A percentile compares a stretch with the other conserved stretches of the same genome.
Evolutionary conservation across 148 eudicot genomes (phyloP).

Genomic region (Tetragonia tetragonoides): DNA sequence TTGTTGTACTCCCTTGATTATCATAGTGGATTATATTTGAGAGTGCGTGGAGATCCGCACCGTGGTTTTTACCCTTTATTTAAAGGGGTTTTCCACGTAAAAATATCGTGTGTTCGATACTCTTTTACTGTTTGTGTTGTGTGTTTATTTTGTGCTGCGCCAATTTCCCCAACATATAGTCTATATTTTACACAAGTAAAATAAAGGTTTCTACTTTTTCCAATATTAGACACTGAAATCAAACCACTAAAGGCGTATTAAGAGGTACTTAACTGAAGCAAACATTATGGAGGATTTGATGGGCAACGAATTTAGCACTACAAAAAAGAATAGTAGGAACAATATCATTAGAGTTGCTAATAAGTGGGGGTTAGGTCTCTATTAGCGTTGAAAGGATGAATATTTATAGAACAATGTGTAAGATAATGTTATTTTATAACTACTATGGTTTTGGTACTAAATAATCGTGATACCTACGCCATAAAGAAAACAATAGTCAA

Average conservation of each 20-base stretch:
- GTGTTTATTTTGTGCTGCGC: no score
- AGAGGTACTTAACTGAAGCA: not conserved
- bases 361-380: not conserved
- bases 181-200: no score
- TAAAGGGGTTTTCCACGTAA: no score
- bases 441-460: not conserved
- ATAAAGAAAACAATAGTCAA: not conserved
- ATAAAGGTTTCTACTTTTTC: no score
- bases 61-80: no score
- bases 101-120: no score
- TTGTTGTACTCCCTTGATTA: no score
- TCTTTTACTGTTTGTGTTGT: no score
- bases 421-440: not conserved
- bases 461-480: slow-evolving; percentile 1
- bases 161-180: no score
- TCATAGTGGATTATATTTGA: no score
- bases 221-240: not conserved
- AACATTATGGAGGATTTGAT: not conserved
- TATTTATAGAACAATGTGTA: not conserved
- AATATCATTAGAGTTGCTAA: not conserved
- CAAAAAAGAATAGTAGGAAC: not conserved
- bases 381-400: not conserved
- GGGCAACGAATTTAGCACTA: not conserved
- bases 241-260: not conserved
- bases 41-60: no score